Base-by-base conservation (phyloP, 139 green algal species). In the Closterium sp. region DNA sequence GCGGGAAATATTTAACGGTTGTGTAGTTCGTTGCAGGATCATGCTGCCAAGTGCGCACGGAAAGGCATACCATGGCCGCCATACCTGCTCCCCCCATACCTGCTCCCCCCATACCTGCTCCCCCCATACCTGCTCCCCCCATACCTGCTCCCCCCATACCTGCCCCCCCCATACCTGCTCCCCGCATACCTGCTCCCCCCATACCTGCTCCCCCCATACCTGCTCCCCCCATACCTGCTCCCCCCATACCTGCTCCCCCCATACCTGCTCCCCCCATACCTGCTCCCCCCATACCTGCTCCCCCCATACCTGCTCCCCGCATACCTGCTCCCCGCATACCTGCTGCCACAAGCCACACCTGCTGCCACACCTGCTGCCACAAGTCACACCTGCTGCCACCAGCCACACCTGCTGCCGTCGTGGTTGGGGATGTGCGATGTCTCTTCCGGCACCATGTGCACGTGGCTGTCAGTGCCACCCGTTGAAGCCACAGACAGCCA, bases 361-460 rank as follows among this genome's bases (percentile, higher is more conserved):
- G 9, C 36, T 19, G 25, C 55, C 55, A 76, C 25, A 19, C 55
- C 55, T 28, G 55, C 55, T 76, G 23, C 55, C 55, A 76, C 12
- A n/a, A n/a, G n/a, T n/a, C 55, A 19, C 9, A 76, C 55, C 55
- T 19, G 5, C 55, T 28, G 55, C 25, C 55, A 76, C 55, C 55
- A 19, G 6, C 4, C 36, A 4, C 36, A 55, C 36, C 38, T 66
- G 38, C 38, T 66, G 38, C 38, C 38, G 19, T 66, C 38, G 38
- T 66, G 83, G 89, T 66, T 66, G 4, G 4, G 38, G 31, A 92
- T 92, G 16, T 88, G 31, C 2, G 89, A 90, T 1, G 3, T 84
- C n/a, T 69, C 31, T 12, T 92, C 89, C 1, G 83, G 84, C 83
- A 83, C 32, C 89, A 92, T 30, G 1, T 69, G 31, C 6, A 92